These are phyloP conservation scores for Iris pallida DNA, from an alignment of 116 monocot species.

Conservation along the genomic window DNA sequence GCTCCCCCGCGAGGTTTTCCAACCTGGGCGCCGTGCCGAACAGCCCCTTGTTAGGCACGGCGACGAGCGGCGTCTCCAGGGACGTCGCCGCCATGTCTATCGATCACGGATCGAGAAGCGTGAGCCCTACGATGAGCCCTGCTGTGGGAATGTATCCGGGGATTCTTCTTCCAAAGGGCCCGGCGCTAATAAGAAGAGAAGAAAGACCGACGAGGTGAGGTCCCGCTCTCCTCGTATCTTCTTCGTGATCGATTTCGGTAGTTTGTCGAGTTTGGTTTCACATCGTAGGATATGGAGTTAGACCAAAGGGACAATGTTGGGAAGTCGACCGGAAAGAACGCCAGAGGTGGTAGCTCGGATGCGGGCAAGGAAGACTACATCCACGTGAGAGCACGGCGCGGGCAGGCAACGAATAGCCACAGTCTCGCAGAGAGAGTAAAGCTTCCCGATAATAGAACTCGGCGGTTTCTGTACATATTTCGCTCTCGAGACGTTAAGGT, in stretches of 20 bases:
- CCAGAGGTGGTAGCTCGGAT: constrained; percentile 20
- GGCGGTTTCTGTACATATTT: too few relatives aligned
- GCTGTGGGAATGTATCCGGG: too few relatives aligned
- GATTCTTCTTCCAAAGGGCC: constrained; percentile 25
- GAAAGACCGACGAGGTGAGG: constrained; percentile 36
- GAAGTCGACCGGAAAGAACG: constrained; percentile 41
- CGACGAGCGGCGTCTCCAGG: background rate
- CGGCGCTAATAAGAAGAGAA: constrained; percentile 55
- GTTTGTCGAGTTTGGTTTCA: background rate
- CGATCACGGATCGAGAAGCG: constrained; percentile 10
- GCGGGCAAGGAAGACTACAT: constrained; percentile 25
- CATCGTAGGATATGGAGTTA: constrained; percentile 41
- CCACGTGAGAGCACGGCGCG: constrained; percentile 23
- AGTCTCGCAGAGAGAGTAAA: constrained; percentile 30
- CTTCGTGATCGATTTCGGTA: background rate
- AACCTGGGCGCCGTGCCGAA: constrained; percentile 45
- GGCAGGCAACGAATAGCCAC: constrained; percentile 29
- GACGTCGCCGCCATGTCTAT: constrained; percentile 4
- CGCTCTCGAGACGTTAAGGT: background rate
- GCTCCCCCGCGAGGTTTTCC: constrained; percentile 69
- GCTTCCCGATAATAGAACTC: background rate
- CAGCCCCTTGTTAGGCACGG: background rate
- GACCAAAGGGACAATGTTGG: constrained; percentile 44
- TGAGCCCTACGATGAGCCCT: too few relatives aligned
- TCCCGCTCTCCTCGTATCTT: background rate